Evolutionary conservation across 2,329 filamentous ascomycete genomes (phyloP).

Genomic region (Xylaria digitata): DNA sequence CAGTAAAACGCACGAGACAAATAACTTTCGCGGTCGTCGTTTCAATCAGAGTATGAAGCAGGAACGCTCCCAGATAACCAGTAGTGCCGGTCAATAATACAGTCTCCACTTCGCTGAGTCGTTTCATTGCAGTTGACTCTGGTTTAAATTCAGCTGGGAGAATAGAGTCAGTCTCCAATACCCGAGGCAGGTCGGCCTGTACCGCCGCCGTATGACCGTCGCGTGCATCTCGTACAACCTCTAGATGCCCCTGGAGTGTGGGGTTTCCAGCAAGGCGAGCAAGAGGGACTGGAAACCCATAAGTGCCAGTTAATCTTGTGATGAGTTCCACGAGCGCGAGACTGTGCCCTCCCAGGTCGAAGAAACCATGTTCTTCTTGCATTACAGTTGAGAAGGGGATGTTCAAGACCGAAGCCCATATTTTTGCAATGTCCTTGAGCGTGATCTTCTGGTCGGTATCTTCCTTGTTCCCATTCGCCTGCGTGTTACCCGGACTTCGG

Average conservation of each 20-base stretch:
- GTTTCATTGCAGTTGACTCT: slow-evolving; percentile 62
- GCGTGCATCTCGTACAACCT: slow-evolving; percentile 75
- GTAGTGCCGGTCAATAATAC: slow-evolving; percentile 80
- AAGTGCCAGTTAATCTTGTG: slow-evolving; percentile 74
- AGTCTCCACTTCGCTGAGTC: slow-evolving; percentile 73
- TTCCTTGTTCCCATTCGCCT: slow-evolving; percentile 55
- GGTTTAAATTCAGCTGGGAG: slow-evolving; percentile 77
- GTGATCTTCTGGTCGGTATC: slow-evolving; percentile 70
- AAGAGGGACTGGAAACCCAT: slow-evolving; percentile 79
- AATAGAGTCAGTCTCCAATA: slow-evolving; percentile 73
- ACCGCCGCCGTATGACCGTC: slow-evolving; percentile 80
- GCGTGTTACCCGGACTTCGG: slow-evolving; percentile 55
- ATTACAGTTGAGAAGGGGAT: slow-evolving; percentile 72
- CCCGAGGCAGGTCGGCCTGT: slow-evolving; percentile 78
- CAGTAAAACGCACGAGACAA: slow-evolving; percentile 78
- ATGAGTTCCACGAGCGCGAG: slow-evolving; percentile 81
- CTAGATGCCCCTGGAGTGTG: slow-evolving; percentile 77
- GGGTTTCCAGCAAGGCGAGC: slow-evolving; percentile 76
- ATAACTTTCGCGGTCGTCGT: slow-evolving; percentile 75
- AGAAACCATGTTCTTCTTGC: slow-evolving; percentile 76
- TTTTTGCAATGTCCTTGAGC: slow-evolving; percentile 73
- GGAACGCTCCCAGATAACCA: slow-evolving; percentile 80
- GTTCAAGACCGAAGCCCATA: slow-evolving; percentile 78
- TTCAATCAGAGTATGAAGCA: slow-evolving; percentile 75
- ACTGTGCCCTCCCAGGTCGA: slow-evolving; percentile 83